phyloP scores from a whole-genome alignment of 768 basidiomycete genomes.

The Kwoniella bestiolae region DNA sequence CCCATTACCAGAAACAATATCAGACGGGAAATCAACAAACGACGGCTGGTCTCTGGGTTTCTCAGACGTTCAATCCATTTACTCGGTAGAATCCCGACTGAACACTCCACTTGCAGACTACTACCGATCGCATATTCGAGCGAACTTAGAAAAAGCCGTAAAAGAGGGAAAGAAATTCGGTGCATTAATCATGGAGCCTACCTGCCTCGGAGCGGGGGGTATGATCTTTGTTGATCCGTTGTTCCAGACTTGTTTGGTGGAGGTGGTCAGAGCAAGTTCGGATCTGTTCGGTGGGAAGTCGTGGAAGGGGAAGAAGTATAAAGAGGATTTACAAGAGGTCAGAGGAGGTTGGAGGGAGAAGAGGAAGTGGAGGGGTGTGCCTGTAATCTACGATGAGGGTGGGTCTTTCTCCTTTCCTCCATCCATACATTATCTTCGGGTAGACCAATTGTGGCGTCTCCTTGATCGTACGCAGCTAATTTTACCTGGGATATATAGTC shows the following conservation, averaged over 20 bases:
- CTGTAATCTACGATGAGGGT: constrained; percentile 88
- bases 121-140: constrained; percentile 69
- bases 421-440: too few relatives aligned
- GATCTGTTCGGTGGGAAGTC: constrained; percentile 49
- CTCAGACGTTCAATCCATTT: constrained; percentile 66
- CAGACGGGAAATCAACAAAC: not conserved
- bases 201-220: constrained; percentile 92
- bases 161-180: constrained; percentile 58
- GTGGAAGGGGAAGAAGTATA: constrained; percentile 30
- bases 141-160: constrained; percentile 62
- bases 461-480: not conserved
- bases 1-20: constrained; percentile 24
- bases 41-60: constrained; percentile 53
- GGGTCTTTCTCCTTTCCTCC: constrained; percentile 14
- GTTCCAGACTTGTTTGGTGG: constrained; percentile 85
- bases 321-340: constrained; percentile 18
- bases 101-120: constrained; percentile 65
- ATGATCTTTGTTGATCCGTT: constrained; percentile 98
- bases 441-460: too few relatives aligned
- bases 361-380: constrained; percentile 69
- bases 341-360: constrained; percentile 12
- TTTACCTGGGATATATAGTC: constrained; percentile 60
- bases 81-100: constrained; percentile 71
- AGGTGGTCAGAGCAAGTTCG: constrained; percentile 68
- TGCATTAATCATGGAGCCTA: constrained; percentile 85